These are phyloP conservation scores for Rhizomucor miehei DNA, from an alignment of 371 early-diverging fungal species.

Conservation along the genomic window DNA sequence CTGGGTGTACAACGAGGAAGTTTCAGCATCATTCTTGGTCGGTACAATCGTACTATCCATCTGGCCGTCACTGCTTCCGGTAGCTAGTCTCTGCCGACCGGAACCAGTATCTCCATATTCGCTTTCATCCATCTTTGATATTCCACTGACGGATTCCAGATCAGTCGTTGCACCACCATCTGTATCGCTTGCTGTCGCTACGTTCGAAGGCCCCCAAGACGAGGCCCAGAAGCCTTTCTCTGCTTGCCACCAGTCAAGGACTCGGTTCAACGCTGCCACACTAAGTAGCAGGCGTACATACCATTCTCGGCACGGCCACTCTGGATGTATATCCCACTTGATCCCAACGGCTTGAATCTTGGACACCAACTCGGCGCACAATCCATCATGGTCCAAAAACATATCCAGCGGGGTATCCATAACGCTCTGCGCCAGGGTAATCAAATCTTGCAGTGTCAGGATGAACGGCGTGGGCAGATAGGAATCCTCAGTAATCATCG, in stretches of 20 bases:
- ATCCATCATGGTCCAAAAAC: slow-evolving; percentile 49
- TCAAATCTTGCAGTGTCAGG: slow-evolving; percentile 55
- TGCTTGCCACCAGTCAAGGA: slow-evolving; percentile 64
- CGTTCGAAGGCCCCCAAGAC: slow-evolving; percentile 7
- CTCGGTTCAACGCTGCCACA: slow-evolving; percentile 57
- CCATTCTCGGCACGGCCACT: slow-evolving; percentile 61
- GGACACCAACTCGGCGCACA: slow-evolving; percentile 53
- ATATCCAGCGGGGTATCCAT: slow-evolving; percentile 54
- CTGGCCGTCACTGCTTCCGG: slow-evolving; percentile 6
- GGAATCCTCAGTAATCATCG: slow-evolving; percentile 54
- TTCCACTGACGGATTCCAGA: slow-evolving; percentile 11
- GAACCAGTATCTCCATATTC: not conserved
- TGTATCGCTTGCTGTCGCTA: slow-evolving; percentile 13
- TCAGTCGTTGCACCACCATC: slow-evolving; percentile 11
- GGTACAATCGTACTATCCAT: not conserved
- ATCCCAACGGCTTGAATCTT: slow-evolving; percentile 47
- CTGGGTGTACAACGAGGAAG: slow-evolving; percentile 5
- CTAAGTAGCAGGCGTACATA: slow-evolving; percentile 53
- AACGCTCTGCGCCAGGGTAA: slow-evolving; percentile 52
- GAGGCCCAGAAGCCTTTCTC: slow-evolving; percentile 47
- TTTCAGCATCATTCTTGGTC: not conserved
- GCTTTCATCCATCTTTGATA: slow-evolving; percentile 7
- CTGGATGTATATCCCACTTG: slow-evolving; percentile 50
- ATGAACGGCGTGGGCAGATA: slow-evolving; percentile 63
- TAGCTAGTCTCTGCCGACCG: slow-evolving; percentile 10